Evolutionary conservation across 106 monocot species (phyloP).

Genomic region (Platanthera zijinensis): DNA sequence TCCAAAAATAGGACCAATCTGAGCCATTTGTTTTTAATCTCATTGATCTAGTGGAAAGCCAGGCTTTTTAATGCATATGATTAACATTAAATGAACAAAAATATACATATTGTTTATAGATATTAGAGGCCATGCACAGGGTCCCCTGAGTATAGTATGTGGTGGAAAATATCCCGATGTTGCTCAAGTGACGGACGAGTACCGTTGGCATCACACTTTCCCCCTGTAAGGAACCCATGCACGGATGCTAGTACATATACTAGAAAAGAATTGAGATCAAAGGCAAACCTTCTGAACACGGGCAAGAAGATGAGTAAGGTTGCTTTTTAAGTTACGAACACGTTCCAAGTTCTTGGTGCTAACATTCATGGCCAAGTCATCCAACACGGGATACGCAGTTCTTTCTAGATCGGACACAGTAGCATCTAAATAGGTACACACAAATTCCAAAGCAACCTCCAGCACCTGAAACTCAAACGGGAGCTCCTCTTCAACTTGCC

Average conservation of each 20-base stretch:
- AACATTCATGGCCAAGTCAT: conserved; percentile 81
- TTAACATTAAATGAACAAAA: too few species aligned
- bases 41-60: too few species aligned
- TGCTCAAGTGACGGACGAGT: too few species aligned
- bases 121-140: too few species aligned
- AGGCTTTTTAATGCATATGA: too few species aligned
- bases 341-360: conserved; percentile 92
- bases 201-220: too few species aligned
- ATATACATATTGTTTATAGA: too few species aligned
- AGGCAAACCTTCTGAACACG: conserved; percentile 75
- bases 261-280: neutral
- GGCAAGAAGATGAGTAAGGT: conserved; percentile 79
- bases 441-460: conserved; percentile 84
- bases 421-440: conserved; percentile 60
- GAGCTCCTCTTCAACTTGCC: conserved; percentile 51
- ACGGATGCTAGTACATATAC: neutral
- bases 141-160: too few species aligned
- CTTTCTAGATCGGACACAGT: conserved; percentile 77
- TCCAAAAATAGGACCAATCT: too few species aligned
- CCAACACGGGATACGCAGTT: conserved; percentile 72
- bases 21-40: too few species aligned
- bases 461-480: conserved; percentile 95
- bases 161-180: too few species aligned
- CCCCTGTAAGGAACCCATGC: too few species aligned
- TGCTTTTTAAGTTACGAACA: conserved; percentile 72